phyloP scores from a whole-genome alignment of 1,284 basidiomycete genomes.

The Sporisorium exsertum region DNA sequence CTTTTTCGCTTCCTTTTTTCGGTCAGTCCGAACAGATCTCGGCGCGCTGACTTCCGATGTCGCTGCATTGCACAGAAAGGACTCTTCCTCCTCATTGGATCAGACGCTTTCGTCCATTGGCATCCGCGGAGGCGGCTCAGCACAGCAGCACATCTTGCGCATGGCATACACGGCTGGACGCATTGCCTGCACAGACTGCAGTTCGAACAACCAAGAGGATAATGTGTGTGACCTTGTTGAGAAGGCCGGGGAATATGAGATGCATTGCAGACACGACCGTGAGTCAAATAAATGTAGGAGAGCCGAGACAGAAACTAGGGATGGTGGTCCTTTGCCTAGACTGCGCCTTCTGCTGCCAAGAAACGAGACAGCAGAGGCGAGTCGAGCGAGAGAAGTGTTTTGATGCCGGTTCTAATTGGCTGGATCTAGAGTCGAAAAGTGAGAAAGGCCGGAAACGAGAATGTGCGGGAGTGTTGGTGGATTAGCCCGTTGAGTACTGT shows the following conservation, averaged over 20 bases:
- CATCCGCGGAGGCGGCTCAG: neutral
- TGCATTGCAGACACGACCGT: constrained; percentile 44
- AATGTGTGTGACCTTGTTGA: constrained; percentile 59
- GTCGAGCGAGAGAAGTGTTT: constrained; percentile 1
- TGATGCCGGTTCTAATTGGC: constrained; percentile 6
- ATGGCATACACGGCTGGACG: no score
- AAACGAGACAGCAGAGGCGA: neutral
- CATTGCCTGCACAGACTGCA: neutral
- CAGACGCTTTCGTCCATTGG: neutral
- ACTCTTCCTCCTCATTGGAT: constrained; percentile 8
- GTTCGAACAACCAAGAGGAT: neutral
- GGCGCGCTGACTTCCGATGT: constrained; percentile 14
- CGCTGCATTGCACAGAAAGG: neutral
- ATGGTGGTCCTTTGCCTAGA: constrained; percentile 25
- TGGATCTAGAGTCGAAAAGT: no score
- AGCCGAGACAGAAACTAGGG: constrained; percentile 17
- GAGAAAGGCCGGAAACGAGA: no score
- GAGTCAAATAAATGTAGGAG: constrained; percentile 12
- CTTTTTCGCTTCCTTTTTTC: constrained; percentile 5
- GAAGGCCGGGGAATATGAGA: constrained; percentile 56
- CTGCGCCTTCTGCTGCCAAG: neutral
- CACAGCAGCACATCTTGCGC: no score
- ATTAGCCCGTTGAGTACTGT: constrained; percentile 55
- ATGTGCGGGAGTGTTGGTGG: constrained; percentile 18
- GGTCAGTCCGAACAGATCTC: constrained; percentile 24